Evolutionary conservation across 1,139 yeast species (phyloP).

Genomic region (Arxiozyma heterogenica): DNA sequence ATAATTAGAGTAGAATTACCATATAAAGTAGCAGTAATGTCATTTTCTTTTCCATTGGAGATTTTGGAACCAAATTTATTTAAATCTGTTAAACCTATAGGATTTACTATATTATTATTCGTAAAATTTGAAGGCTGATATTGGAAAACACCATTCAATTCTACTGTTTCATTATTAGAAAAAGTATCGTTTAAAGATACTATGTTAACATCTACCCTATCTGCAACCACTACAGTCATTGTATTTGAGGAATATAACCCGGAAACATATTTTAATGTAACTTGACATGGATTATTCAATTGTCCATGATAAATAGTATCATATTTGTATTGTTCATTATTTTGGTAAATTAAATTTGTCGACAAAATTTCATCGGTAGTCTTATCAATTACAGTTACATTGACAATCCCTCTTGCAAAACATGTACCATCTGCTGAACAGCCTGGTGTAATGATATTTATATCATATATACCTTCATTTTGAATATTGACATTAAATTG

Average conservation of each 20-base stretch:
- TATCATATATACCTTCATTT: conserved; percentile 64
- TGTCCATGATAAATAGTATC: conserved; percentile 70
- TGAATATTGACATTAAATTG: conserved; percentile 62
- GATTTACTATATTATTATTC: not conserved
- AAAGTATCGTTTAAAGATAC: not conserved
- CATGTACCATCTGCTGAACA: conserved; percentile 68
- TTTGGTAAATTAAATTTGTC: conserved; percentile 53
- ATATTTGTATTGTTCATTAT: conserved; percentile 69
- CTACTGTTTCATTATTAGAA: not conserved
- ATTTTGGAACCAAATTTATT: conserved; percentile 39
- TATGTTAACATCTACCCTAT: conserved; percentile 46
- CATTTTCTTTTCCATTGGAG: not conserved
- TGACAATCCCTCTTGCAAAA: conserved; percentile 59
- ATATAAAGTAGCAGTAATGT: conserved; percentile 18
- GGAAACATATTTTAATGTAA: conserved; percentile 39
- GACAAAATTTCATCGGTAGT: conserved; percentile 35
- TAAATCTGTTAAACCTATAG: conserved; percentile 58
- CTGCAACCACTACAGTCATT: conserved; percentile 55
- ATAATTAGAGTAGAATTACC: conserved; percentile 17
- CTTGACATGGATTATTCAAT: conserved; percentile 48
- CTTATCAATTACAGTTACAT: conserved; percentile 52
- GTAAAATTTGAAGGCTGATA: conserved; percentile 67
- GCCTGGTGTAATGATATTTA: conserved; percentile 78
- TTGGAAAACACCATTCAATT: conserved; percentile 38
- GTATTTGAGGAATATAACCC: conserved; percentile 27